phyloP scores from a whole-genome alignment of 2,329 filamentous ascomycete species.

The Paecilomyces sp. region DNA sequence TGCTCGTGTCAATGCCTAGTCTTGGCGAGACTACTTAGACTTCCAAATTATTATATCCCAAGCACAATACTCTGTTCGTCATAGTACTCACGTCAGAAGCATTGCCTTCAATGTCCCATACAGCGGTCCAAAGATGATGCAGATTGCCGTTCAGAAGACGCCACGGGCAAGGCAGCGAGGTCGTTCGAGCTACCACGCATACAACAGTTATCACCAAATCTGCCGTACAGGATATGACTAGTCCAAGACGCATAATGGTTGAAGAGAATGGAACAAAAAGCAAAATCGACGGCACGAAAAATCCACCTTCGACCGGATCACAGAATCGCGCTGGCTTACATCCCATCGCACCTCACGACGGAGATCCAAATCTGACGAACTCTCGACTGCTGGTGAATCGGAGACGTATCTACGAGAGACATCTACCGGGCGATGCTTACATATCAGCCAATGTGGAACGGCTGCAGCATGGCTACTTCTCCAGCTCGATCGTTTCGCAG shows the following conservation, averaged over 20 bases:
- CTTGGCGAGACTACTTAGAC: neutral
- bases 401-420: conserved; percentile 43
- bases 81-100: neutral
- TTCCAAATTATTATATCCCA: neutral
- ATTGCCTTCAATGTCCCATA: neutral
- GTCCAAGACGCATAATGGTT: neutral
- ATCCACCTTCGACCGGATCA: neutral
- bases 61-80: neutral
- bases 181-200: neutral
- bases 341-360: neutral
- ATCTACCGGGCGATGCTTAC: conserved; percentile 41
- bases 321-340: neutral
- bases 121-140: neutral
- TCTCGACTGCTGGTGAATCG: conserved; percentile 30
- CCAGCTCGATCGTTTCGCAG: conserved; percentile 36
- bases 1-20: neutral
- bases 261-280: neutral
- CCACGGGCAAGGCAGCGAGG: neutral
- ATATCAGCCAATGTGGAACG: conserved; percentile 45
- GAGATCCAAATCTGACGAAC: conserved; percentile 31
- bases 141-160: neutral
- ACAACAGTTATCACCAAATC: neutral
- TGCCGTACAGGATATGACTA: neutral
- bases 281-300: neutral
- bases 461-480: conserved; percentile 43